Evolutionary conservation across 2,329 filamentous ascomycete species (phyloP), one percentile per base, ranked within the genome.

Genomic region (Dothideomycetes sp.): DNA sequence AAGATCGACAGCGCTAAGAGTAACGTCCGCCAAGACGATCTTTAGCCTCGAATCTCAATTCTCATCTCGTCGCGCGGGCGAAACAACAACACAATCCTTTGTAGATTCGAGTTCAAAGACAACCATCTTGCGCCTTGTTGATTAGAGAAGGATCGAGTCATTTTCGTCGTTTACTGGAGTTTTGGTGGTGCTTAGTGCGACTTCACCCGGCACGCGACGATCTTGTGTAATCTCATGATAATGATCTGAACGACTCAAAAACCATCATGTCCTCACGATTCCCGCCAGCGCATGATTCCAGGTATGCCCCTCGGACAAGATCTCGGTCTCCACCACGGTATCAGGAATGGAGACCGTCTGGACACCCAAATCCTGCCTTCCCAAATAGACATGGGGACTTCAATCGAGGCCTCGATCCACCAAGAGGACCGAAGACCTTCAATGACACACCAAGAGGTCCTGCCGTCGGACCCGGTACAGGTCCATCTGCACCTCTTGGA

Each of bases 391-490:
- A 55, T 37, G 39, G 47, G 19, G 49, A 49, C 18, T 48, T 49
- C 15, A 39, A 45, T 22, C 51, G 53, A 39, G 52, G 49, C 20
- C 46, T 49, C 32, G 84, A 93, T 48, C 80, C 84, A 2, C 87
- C 87, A 3, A 74, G 86, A 42, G 87, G 84, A 0, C 86, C 87
- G 9, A 86, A 88, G 60, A 84, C 83, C 4, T 66, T 87, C 43
- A 73, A 82, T 45, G 84, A 89, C 75, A 20, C 73, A 12, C 55
- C 62, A 34, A 60, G 65, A 38, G 57, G 60, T 27, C 53, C 57
- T 35, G 45, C 56, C 9, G 18, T 29, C 15, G 40, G 33, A 7
- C 40, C 40, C 17, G 58, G 54, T 18, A 51, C 51, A 5, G 50
- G 54, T 4, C 48, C 55, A 25, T 51, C 54, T 19, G 48, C 55